Conservation (phyloP, 192 early-diverging fungal genomes). For the Oehlia diaphana region DNA sequence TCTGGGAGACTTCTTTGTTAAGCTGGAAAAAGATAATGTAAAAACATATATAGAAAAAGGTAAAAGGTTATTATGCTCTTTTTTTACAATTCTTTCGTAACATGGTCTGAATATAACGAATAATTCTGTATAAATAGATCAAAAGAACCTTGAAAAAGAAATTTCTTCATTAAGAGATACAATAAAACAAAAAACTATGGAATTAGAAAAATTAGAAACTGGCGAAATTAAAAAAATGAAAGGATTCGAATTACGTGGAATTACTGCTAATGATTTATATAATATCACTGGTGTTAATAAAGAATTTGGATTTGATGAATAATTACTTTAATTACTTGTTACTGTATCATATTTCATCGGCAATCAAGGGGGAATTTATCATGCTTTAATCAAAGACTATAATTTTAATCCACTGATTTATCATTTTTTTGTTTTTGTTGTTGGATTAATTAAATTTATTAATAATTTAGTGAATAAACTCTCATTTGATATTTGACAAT, state of each 20-base stretch:
- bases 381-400: no score
- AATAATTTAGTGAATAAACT: no score
- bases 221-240: constrained; percentile 33
- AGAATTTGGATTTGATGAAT: neutral
- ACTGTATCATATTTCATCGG: no score
- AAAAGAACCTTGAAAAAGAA: constrained; percentile 47
- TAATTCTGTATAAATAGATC: constrained; percentile 38
- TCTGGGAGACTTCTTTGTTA: constrained; percentile 61
- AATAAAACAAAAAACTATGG: constrained; percentile 45
- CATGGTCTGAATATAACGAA: no score
- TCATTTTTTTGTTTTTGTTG: no score
- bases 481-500: no score
- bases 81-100: neutral
- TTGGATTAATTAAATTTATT: no score
- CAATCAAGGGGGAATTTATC: no score
- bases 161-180: constrained; percentile 44
- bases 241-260: constrained; percentile 22
- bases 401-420: no score
- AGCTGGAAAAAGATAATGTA: constrained; percentile 50
- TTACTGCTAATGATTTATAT: constrained; percentile 22
- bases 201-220: constrained; percentile 51
- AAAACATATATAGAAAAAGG: constrained; percentile 57
- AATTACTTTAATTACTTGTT: neutral
- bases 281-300: constrained; percentile 22
- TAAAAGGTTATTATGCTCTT: constrained; percentile 15